Base-by-base conservation (phyloP, 164 flowering plant genomes). In the Stephania yunnanensis region DNA sequence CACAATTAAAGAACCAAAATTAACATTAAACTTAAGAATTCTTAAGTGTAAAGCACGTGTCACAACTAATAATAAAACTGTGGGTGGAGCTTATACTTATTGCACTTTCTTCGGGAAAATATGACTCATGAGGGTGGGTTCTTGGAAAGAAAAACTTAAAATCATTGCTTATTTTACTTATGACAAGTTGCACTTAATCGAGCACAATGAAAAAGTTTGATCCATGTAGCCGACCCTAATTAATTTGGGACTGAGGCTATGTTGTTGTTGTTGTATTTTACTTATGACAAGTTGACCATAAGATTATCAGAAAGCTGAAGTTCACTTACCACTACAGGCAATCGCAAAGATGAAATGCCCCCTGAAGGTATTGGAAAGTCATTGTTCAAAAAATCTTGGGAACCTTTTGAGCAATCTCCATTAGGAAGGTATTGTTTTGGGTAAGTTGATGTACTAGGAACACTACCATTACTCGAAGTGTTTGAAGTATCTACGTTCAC, bases 321-420 rank as follows among this genome's bases (percentile, higher is more conserved):
- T 88, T 86, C 42, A 36, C 42, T 36, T 85, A 90, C 91, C 92
- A 95, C 99, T 97, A 89, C 88, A 15, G 99, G 99, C 69, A 95
- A 87, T 72, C 77, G 98, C 50, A 95, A 82, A 0, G 98, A 91
- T 31, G 91, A 85, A 74, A 92, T 83, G 78, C 97, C 97, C 55
- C 91, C 97, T 36, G 90, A 80, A 2, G 98, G 97, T 76, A 95
- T 85, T 48, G 87, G 79, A 44, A 88, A 80, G 77, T 90, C 91
- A 80, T 85, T 87, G 87, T 77, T 84, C 79, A 84, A 82, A 74
- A 48, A 76, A 81, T 74, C 83, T 79, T 75, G 75, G 19, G 86
- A 76, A 81, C 81, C 82, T 15, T 89, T 95, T 36, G 85, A 71
- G 73, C 71, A 81, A 80, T 85, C 91, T 48, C 99, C 98, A 90